These are phyloP conservation scores for Ophiostoma sp. DNA, from an alignment of 2,329 filamentous ascomycete genomes.

Conservation along the genomic window DNA sequence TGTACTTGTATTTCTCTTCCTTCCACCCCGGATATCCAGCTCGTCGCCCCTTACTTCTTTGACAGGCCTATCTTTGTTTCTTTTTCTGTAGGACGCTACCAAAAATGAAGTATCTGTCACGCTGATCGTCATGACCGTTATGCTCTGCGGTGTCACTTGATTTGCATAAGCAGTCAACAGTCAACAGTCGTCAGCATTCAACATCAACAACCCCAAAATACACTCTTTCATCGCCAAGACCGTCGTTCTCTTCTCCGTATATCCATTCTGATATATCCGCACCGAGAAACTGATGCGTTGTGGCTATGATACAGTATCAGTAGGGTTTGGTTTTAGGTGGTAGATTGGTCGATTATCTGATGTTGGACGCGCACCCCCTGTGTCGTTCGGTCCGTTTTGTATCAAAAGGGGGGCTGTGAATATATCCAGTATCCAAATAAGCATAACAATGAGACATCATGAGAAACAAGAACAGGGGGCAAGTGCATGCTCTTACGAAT, in stretches of 20 bases:
- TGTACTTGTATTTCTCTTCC: too few species aligned
- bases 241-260: neutral
- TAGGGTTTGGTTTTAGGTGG: neutral
- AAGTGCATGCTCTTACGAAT: neutral
- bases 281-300: slow-evolving; percentile 1
- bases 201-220: neutral
- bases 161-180: too few species aligned
- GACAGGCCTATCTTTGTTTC: too few species aligned
- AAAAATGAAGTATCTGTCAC: too few species aligned
- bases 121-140: too few species aligned
- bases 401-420: neutral
- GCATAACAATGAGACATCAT: slow-evolving; percentile 8
- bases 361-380: slow-evolving; percentile 11
- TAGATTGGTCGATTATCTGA: neutral
- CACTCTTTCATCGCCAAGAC: neutral
- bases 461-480: neutral
- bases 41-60: too few species aligned
- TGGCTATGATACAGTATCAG: slow-evolving; percentile 6
- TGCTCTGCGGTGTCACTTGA: too few species aligned
- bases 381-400: slow-evolving; percentile 7
- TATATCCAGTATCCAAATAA: slow-evolving; percentile 3
- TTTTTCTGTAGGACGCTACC: too few species aligned
- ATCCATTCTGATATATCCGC: slow-evolving; percentile 12
- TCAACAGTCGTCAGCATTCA: too few species aligned
- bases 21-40: too few species aligned